phyloP scores from a whole-genome alignment of 2,329 filamentous ascomycete genomes.

The Nectriaceae sp. region DNA sequence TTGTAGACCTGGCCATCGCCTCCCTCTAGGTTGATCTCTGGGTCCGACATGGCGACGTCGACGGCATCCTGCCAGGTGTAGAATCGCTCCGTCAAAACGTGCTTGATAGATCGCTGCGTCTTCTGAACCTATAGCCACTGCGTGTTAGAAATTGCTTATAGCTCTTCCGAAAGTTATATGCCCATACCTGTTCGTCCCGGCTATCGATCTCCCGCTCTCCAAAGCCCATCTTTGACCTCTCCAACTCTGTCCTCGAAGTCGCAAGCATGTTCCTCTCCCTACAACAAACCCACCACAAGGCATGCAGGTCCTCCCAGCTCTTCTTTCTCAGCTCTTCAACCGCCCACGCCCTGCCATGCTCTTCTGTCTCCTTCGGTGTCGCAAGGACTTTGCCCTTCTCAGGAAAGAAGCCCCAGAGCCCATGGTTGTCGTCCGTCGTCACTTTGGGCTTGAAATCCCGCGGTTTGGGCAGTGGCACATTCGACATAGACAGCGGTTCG shows the following conservation, averaged over 20 bases:
- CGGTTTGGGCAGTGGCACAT: slow-evolving; percentile 73
- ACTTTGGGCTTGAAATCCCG: slow-evolving; percentile 58
- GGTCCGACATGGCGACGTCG: slow-evolving; percentile 64
- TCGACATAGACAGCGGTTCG: slow-evolving; percentile 72
- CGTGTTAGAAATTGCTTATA: slow-evolving; percentile 10
- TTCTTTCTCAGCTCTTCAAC: slow-evolving; percentile 84
- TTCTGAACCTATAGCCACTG: slow-evolving; percentile 59
- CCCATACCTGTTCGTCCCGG: slow-evolving; percentile 67
- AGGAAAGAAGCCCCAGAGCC: slow-evolving; percentile 91
- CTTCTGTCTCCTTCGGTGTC: slow-evolving; percentile 68
- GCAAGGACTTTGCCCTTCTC: slow-evolving; percentile 67
- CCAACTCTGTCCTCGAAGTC: slow-evolving; percentile 73
- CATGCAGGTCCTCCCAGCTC: slow-evolving; percentile 91
- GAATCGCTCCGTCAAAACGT: slow-evolving; percentile 82
- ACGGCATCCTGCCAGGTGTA: slow-evolving; percentile 84
- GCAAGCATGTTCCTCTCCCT: slow-evolving; percentile 87
- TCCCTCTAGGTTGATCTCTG: slow-evolving; percentile 62
- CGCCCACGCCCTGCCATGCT: slow-evolving; percentile 81
- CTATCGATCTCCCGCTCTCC: slow-evolving; percentile 67
- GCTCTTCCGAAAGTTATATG: neutral
- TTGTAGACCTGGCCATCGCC: slow-evolving; percentile 51
- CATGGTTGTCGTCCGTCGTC: slow-evolving; percentile 72
- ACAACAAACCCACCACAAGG: slow-evolving; percentile 90
- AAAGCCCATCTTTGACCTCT: slow-evolving; percentile 68
- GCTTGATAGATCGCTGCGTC: slow-evolving; percentile 83